Conservation (phyloP, 1,284 basidiomycete genomes). For the Ceratobasidium sp. region DNA sequence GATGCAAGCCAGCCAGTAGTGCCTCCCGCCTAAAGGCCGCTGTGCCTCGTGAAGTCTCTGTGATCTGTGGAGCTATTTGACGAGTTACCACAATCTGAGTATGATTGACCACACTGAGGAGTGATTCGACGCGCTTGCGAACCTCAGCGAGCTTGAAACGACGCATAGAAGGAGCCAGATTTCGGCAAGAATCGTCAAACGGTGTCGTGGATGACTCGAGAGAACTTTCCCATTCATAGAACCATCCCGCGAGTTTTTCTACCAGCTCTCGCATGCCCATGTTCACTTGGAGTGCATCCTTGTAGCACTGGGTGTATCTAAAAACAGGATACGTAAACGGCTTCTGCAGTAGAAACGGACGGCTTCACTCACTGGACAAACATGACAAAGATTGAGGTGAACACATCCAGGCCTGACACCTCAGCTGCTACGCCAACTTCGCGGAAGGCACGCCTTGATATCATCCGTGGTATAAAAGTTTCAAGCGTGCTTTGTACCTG, state of each 20-base stretch:
- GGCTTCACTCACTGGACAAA: slow-evolving; percentile 64
- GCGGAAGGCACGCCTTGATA: slow-evolving; percentile 53
- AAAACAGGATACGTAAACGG: not conserved
- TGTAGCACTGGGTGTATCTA: slow-evolving; percentile 68
- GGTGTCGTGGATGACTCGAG: slow-evolving; percentile 52
- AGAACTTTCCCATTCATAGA: slow-evolving; percentile 57
- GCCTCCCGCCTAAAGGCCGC: slow-evolving; percentile 40
- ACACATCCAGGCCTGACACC: slow-evolving; percentile 54
- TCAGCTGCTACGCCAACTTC: slow-evolving; percentile 49
- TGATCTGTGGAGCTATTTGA: not conserved
- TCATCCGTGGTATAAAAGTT: slow-evolving; percentile 55
- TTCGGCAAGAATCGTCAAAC: slow-evolving; percentile 50
- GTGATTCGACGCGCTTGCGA: not conserved
- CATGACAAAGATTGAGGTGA: slow-evolving; percentile 58
- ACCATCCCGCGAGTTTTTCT: slow-evolving; percentile 55
- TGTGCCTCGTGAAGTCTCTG: slow-evolving; percentile 44
- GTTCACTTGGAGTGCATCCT: slow-evolving; percentile 59
- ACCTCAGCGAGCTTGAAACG: not conserved
- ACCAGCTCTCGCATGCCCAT: slow-evolving; percentile 56
- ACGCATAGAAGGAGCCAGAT: slow-evolving; percentile 24
- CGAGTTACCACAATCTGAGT: not conserved
- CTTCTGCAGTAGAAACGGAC: not conserved
- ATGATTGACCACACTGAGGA: not conserved
- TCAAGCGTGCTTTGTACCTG: slow-evolving; percentile 55
- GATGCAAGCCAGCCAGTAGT: slow-evolving; percentile 52